Evolutionary conservation across 2,329 filamentous ascomycete species (phyloP), one percentile per base, ranked within the genome.

Genomic region (Nannizziopsis barbatae): DNA sequence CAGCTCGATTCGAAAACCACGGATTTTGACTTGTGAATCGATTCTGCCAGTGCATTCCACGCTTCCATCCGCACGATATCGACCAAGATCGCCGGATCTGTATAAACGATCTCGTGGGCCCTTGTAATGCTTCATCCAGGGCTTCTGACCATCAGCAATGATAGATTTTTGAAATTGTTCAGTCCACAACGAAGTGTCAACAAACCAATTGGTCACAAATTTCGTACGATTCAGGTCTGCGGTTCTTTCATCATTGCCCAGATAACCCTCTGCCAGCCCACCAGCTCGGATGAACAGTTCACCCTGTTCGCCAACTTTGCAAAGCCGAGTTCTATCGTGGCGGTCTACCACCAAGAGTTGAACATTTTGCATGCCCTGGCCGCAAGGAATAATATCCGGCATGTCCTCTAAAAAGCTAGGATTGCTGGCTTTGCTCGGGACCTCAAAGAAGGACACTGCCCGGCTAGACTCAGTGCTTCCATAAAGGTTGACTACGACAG

Each of bases 1-100:
- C 40, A 96, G 80, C 68, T 98, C 92, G 56, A 98, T 94, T 52
- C 90, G 77, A 74, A 95, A 96, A 1, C 90, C 90, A 52, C 92
- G 83, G 55, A 96, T 90, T 73, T 96, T 98, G 70, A 95, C 86
- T 63, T 96, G 90, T 56, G 83, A 77, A 60, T 96, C 90, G 18
- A 80, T 81, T 50, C 92, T 76, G 17, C 90, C 90, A 8, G 84
- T 82, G 60, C 81, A 85, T 59, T 84, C 83, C 9, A 87, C 83
- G 55, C 83, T 81, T 32, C 85, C 86, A 39, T 79, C 74, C 1
- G 75, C 72, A 45, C 79, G 77, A 60, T 85, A 89, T 50, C 80
- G 73, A 2, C 90, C 90, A 2, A 98, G 70, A 63, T 96, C 90
- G 20, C 90, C 92, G 35, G 83, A 92, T 15, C 85, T 72, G 66